A percentile compares a stretch with the other conserved stretches of the same genome.
phyloP scores from a whole-genome alignment of 2,329 filamentous ascomycete species.

The Cytospora piceicola region DNA sequence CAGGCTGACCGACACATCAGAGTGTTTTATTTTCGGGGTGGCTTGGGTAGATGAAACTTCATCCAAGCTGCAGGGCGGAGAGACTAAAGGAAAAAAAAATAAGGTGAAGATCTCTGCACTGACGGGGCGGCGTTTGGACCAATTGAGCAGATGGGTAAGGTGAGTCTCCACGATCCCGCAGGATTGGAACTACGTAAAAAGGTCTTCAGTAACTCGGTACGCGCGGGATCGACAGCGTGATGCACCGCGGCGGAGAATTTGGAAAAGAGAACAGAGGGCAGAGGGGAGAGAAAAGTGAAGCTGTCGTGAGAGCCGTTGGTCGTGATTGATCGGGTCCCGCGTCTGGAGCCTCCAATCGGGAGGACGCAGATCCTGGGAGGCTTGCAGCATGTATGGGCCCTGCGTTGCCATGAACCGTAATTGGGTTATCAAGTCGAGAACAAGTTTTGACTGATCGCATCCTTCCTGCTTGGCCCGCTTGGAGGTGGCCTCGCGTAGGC shows the following conservation, averaged over 20 bases:
- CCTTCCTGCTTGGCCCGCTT: not conserved
- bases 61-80: conserved; percentile 1
- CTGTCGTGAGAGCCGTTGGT: conserved; percentile 11
- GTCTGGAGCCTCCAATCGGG: conserved; percentile 20
- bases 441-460: conserved; percentile 8
- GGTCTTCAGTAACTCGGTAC: conserved; percentile 6
- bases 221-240: not conserved
- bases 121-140: conserved; percentile 9
- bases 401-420: conserved; percentile 8
- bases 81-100: conserved; percentile 7
- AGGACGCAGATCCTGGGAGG: not conserved
- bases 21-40: not conserved
- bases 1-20: not conserved
- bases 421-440: not conserved
- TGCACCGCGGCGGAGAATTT: not conserved
- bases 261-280: not conserved
- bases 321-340: not conserved
- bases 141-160: conserved; percentile 24
- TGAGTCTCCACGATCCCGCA: conserved; percentile 25
- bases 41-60: conserved; percentile 4
- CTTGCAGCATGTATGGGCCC: conserved; percentile 8
- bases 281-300: conserved; percentile 13
- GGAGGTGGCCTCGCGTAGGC: conserved; percentile 6
- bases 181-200: conserved; percentile 14
- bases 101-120: conserved; percentile 15